These are phyloP conservation scores for Lentinula novae-zelandiae DNA, from an alignment of 1,284 basidiomycete species.

Conservation along the genomic window DNA sequence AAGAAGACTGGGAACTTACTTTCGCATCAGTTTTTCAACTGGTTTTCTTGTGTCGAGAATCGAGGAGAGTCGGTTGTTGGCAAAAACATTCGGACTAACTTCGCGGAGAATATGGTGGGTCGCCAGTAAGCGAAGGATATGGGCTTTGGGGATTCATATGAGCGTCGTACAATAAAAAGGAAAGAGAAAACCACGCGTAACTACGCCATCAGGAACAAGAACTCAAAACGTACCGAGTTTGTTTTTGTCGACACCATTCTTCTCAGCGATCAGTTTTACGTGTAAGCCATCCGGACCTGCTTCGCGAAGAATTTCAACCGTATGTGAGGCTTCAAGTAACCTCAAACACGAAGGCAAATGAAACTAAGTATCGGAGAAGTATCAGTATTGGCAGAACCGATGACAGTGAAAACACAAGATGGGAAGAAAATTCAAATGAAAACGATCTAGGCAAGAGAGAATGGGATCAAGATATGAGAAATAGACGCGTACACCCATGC, in stretches of 20 bases:
- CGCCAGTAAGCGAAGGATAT: constrained; percentile 64
- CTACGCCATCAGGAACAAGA: constrained; percentile 6
- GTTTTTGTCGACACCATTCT: constrained; percentile 40
- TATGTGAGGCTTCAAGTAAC: constrained; percentile 62
- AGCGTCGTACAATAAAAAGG: background rate
- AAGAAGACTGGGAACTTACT: constrained; percentile 20
- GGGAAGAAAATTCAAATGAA: background rate
- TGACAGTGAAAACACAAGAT: background rate
- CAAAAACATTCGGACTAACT: constrained; percentile 61
- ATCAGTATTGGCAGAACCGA: constrained; percentile 1
- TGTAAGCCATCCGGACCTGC: constrained; percentile 55
- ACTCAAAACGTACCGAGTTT: constrained; percentile 41
- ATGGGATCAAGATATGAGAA: background rate
- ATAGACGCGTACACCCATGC: constrained; percentile 51
- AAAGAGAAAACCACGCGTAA: background rate
- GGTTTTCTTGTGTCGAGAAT: constrained; percentile 63
- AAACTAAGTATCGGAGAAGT: constrained; percentile 38
- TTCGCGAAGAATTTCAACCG: constrained; percentile 62
- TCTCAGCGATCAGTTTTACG: constrained; percentile 48
- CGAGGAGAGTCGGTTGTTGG: constrained; percentile 62
- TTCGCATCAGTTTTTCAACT: constrained; percentile 28
- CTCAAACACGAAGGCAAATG: constrained; percentile 68
- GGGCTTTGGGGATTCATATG: constrained; percentile 35
- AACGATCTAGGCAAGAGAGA: background rate
- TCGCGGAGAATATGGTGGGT: constrained; percentile 70